Evolutionary conservation across 2,329 filamentous ascomycete genomes (phyloP).

Genomic region (Aureobasidium sp.): DNA sequence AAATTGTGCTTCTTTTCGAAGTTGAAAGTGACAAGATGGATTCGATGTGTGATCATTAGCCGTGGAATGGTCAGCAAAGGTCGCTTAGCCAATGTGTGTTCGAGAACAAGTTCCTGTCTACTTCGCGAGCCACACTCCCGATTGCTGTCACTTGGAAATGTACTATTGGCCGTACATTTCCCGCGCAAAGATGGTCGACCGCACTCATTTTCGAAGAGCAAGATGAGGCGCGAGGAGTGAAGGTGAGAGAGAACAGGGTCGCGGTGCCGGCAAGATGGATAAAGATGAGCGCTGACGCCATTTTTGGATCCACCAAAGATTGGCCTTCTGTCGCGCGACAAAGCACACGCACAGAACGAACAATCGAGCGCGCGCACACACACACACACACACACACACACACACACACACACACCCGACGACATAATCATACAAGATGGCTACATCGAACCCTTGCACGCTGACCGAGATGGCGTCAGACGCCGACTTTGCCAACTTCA

Average conservation of each 20-base stretch:
- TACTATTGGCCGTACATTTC: too few species aligned
- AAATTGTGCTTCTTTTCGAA: too few species aligned
- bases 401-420: neutral
- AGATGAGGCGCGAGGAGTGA: neutral
- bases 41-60: too few species aligned
- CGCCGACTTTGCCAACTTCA: constrained; percentile 63
- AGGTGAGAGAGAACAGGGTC: neutral
- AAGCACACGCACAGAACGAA: too few species aligned
- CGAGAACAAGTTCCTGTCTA: too few species aligned
- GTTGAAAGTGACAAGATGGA: too few species aligned
- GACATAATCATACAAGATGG: too few species aligned
- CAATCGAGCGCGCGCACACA: neutral
- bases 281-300: neutral
- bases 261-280: neutral
- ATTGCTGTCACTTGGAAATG: too few species aligned
- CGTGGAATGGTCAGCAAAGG: too few species aligned
- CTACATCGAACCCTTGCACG: constrained; percentile 33
- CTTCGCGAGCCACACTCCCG: too few species aligned
- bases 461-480: constrained; percentile 71
- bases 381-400: neutral
- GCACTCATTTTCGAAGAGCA: neutral
- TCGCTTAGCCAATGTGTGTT: too few species aligned
- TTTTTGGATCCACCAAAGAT: constrained; percentile 7
- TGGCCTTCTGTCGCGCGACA: constrained; percentile 8
- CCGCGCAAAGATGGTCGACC: too few species aligned